Evolutionary conservation across 2,329 filamentous ascomycete genomes (phyloP).

Genomic region (Fusarium sp.): DNA sequence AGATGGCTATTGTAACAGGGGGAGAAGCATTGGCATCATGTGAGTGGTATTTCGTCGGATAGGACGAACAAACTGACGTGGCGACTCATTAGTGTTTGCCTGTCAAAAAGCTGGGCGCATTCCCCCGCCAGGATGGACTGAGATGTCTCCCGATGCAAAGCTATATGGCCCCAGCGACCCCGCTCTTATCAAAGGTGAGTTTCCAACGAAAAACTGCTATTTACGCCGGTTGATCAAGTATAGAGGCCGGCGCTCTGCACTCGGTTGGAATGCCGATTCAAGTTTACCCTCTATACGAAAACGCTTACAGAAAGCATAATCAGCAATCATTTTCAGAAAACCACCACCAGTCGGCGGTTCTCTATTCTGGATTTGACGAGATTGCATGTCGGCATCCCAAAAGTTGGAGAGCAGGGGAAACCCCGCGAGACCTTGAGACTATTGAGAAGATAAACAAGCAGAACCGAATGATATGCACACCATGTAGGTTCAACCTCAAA

Average conservation of each 20-base stretch:
- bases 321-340: constrained; percentile 68
- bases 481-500: constrained; percentile 60
- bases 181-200: constrained; percentile 52
- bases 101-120: constrained; percentile 51
- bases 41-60: constrained; percentile 43
- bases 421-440: constrained; percentile 58
- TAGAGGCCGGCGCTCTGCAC: constrained; percentile 69
- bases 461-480: constrained; percentile 77
- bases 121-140: constrained; percentile 72
- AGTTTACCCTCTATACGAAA: constrained; percentile 76
- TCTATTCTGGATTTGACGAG: constrained; percentile 73
- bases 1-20: constrained; percentile 71
- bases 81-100: constrained; percentile 49
- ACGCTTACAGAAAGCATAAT: constrained; percentile 69
- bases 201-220: fast-evolving
- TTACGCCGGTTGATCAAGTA: background rate
- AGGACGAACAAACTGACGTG: background rate
- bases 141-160: constrained; percentile 60
- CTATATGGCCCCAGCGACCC: constrained; percentile 62
- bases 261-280: constrained; percentile 74
- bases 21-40: constrained; percentile 74
- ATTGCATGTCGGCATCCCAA: constrained; percentile 66
- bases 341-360: constrained; percentile 67
- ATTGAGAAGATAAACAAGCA: constrained; percentile 68
- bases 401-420: constrained; percentile 69